Evolutionary conservation across 169 alveolate genomes (phyloP), one percentile per base, ranked within the genome.

Genomic region (Theileria annulata): DNA sequence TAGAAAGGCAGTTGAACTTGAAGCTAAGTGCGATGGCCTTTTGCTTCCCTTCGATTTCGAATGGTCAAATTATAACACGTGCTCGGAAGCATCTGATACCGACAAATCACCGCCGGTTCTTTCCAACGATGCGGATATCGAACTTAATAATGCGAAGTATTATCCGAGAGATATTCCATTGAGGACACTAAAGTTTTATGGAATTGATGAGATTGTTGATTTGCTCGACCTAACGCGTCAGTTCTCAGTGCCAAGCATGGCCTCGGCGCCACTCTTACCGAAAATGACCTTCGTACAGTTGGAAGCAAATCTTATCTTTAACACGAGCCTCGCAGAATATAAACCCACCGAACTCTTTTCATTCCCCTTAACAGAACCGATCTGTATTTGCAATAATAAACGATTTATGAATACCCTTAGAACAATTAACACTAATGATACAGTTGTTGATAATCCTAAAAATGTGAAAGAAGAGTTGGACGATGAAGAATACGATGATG

Each of bases 41-140:
- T 17, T 70, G 37, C 80, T 82, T 69, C 88, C 88, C 0, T 74
- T 42, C 56, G 85, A 82, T 58, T 82, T 82, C 47, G 88, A 75
- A 10, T 82, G 78, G 79, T 54, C 74, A 21, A 33, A 63, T 71
- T 82, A 82, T 75, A 82, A 75, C 77, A 82, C 88, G 15, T 25
- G 74, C 28, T 72, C 80, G n/a, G 88, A 82, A 15, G 58, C 59
- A 2, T 74, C 84, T 15, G 84, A 71, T 0, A 58, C 85, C 17
- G 59, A 27, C 47, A 9, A 15, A 12, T 51, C 64, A 23, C 77
- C 68, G 21, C 64, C 77, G 19, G 76, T 49, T 69, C 13, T 82
- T 62, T 25, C 58, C 23, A 75, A 75, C 63, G 88, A 82, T 58
- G 74, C 33, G 59, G 56, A 75, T 27, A 71, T 75, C 28, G 82